phyloP scores from a whole-genome alignment of 768 basidiomycete species.

The Gyrodon lividus region DNA sequence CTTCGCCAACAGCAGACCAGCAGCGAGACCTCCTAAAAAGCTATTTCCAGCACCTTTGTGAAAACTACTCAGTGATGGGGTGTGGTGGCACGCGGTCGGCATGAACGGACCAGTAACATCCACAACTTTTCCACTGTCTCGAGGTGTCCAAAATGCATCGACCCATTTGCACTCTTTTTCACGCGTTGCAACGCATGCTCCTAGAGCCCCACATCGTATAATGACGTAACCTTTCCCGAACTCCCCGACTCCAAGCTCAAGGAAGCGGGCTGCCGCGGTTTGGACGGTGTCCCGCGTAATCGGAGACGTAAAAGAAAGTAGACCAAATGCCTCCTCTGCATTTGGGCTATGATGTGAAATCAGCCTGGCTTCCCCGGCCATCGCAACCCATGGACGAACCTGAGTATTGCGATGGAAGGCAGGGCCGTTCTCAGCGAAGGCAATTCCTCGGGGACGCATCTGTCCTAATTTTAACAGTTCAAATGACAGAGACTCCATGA shows the following conservation, averaged over 20 bases:
- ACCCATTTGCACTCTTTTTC: slow-evolving; percentile 55
- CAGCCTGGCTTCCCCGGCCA: neutral
- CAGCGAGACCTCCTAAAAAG: slow-evolving; percentile 82
- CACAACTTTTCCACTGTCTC: slow-evolving; percentile 49
- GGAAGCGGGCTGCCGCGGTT: slow-evolving; percentile 60
- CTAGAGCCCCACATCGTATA: slow-evolving; percentile 72
- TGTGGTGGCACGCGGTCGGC: slow-evolving; percentile 2
- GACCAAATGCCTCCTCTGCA: slow-evolving; percentile 73
- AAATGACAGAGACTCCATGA: neutral
- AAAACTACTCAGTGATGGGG: slow-evolving; percentile 3
- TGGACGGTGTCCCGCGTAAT: slow-evolving; percentile 55
- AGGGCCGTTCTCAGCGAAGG: slow-evolving; percentile 62
- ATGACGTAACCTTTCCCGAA: slow-evolving; percentile 57
- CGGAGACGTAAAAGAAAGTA: slow-evolving; percentile 54
- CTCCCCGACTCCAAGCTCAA: slow-evolving; percentile 56
- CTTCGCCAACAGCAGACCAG: slow-evolving; percentile 56
- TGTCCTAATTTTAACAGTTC: slow-evolving; percentile 46
- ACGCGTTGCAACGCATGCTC: slow-evolving; percentile 60
- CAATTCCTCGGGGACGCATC: slow-evolving; percentile 78
- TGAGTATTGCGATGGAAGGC: slow-evolving; percentile 62
- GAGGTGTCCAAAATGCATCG: slow-evolving; percentile 67
- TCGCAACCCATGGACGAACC: slow-evolving; percentile 39
- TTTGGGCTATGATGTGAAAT: slow-evolving; percentile 59
- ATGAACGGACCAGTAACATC: slow-evolving; percentile 73
- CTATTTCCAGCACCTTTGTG: slow-evolving; percentile 84